These are phyloP conservation scores for Scopulariopsis brevicaulis DNA, from an alignment of 2,329 filamentous ascomycete genomes.

Conservation along the genomic window DNA sequence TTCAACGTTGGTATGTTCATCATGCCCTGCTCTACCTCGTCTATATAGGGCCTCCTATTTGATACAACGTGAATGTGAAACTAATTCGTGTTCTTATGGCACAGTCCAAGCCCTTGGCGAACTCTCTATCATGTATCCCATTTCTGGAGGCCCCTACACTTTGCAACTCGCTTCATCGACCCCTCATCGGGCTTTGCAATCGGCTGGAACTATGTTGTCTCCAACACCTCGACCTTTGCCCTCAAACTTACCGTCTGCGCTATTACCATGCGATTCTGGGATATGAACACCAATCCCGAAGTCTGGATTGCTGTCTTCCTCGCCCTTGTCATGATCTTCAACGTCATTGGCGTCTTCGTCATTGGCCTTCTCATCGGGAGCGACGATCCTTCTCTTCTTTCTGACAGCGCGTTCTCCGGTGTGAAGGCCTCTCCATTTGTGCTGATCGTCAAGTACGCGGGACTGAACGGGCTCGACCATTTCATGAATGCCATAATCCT, in stretches of 20 bases:
- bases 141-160: slow-evolving; percentile 52
- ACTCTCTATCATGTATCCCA: slow-evolving; percentile 48
- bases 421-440: slow-evolving; percentile 36
- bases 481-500: slow-evolving; percentile 45
- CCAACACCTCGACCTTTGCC: slow-evolving; percentile 38
- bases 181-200: slow-evolving; percentile 47
- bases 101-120: slow-evolving; percentile 49
- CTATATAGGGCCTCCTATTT: background rate
- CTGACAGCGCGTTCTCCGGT: slow-evolving; percentile 14
- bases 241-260: slow-evolving; percentile 38
- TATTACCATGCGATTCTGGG: slow-evolving; percentile 42
- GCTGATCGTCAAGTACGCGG: slow-evolving; percentile 33
- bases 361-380: slow-evolving; percentile 32
- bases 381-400: slow-evolving; percentile 30
- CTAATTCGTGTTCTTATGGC: background rate
- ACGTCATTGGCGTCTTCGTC: slow-evolving; percentile 43
- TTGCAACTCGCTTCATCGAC: slow-evolving; percentile 49
- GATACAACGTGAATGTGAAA: background rate
- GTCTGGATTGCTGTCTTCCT: slow-evolving; percentile 45
- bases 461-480: slow-evolving; percentile 31
- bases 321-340: slow-evolving; percentile 34
- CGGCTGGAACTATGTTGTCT: slow-evolving; percentile 38
- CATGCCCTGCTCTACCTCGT: no score
- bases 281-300: slow-evolving; percentile 27
- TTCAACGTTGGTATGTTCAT: slow-evolving; percentile 37